Evolutionary conservation across 1,139 yeast species (phyloP).

Genomic region (Saccharomyces hybrid): DNA sequence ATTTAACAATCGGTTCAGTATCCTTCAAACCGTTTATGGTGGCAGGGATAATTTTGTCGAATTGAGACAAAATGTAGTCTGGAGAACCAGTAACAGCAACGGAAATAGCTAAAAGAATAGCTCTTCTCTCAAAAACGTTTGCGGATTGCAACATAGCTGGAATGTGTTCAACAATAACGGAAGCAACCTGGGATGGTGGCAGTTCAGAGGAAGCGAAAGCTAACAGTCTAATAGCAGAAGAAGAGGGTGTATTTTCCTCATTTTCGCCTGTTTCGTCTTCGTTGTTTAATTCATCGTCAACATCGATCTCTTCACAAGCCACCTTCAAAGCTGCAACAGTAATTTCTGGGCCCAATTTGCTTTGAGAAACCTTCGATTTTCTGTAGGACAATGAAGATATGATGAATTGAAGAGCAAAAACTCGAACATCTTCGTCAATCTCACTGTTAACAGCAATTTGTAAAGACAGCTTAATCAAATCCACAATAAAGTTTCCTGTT

Average conservation of each 20-base stretch:
- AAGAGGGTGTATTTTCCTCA: slow-evolving; percentile 77
- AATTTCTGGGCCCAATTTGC: slow-evolving; percentile 74
- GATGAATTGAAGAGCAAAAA: slow-evolving; percentile 77
- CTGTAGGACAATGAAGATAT: slow-evolving; percentile 67
- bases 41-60: slow-evolving; percentile 65
- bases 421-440: slow-evolving; percentile 75
- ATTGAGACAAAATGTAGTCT: slow-evolving; percentile 73
- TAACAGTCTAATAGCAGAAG: slow-evolving; percentile 73
- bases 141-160: slow-evolving; percentile 56
- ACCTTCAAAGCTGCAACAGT: slow-evolving; percentile 68
- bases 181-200: slow-evolving; percentile 88
- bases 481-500: slow-evolving; percentile 68
- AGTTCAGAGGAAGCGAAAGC: slow-evolving; percentile 73
- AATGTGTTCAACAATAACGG: slow-evolving; percentile 66
- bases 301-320: slow-evolving; percentile 74
- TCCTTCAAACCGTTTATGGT: slow-evolving; percentile 75
- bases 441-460: slow-evolving; percentile 64
- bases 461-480: slow-evolving; percentile 63
- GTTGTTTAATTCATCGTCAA: slow-evolving; percentile 60
- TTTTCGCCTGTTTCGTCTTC: slow-evolving; percentile 89
- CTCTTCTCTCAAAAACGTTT: slow-evolving; percentile 76
- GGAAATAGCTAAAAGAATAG: slow-evolving; percentile 75
- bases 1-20: slow-evolving; percentile 65
- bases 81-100: slow-evolving; percentile 91
- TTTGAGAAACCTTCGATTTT: slow-evolving; percentile 56